Conservation (phyloP, 192 early-diverging fungal species). For the Podochytrium sp. region DNA sequence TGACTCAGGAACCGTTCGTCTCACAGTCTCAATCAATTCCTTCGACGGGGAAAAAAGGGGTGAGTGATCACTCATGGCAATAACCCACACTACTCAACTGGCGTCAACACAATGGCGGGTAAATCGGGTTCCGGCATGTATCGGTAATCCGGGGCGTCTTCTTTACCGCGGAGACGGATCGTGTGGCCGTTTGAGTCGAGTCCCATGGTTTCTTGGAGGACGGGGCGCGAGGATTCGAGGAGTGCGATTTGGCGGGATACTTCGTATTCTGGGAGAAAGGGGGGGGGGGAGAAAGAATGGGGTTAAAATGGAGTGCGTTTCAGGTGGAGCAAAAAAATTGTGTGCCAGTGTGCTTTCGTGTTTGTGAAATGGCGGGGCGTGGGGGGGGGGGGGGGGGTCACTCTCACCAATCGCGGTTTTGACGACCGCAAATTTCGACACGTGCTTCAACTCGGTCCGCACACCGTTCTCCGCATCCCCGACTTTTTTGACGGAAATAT, state of each 20-base stretch:
- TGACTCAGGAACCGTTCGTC: constrained; percentile 67
- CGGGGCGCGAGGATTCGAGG: constrained; percentile 54
- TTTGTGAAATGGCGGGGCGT: too few relatives aligned
- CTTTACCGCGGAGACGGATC: constrained; percentile 76
- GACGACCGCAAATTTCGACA: constrained; percentile 43
- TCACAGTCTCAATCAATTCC: constrained; percentile 34
- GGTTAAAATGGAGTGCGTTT: background rate
- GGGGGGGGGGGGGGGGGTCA: too few relatives aligned
- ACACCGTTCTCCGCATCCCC: constrained; percentile 14
- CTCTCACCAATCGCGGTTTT: constrained; percentile 47
- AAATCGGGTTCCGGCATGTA: constrained; percentile 88
- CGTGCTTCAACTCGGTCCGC: constrained; percentile 47
- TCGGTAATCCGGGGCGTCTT: constrained; percentile 84
- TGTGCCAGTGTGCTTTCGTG: too few relatives aligned
- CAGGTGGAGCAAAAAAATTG: too few relatives aligned
- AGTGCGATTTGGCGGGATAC: constrained; percentile 71
- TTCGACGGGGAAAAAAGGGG: background rate
- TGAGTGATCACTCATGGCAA: background rate
- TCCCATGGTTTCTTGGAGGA: constrained; percentile 81
- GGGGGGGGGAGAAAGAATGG: background rate
- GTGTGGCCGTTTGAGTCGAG: constrained; percentile 71
- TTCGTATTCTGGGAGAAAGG: constrained; percentile 66
- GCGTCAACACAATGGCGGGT: constrained; percentile 60
- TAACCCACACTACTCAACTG: constrained; percentile 39
- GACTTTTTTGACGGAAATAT: constrained; percentile 72